phyloP scores from a whole-genome alignment of 352 stramenopile genomes.

The Pythium rhizo-oryzae region DNA sequence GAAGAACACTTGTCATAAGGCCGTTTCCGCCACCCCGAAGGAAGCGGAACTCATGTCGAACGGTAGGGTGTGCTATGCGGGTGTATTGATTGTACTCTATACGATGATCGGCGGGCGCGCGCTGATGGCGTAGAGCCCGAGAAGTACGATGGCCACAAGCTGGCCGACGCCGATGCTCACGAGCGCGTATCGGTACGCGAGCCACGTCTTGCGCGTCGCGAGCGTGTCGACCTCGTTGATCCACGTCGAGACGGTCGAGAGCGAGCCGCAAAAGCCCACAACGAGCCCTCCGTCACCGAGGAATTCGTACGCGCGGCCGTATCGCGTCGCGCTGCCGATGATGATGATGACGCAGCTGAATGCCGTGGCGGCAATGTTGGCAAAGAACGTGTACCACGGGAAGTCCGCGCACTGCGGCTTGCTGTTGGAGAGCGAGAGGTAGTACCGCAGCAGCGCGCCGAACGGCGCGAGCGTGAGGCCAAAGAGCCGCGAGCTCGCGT shows the following conservation, averaged over 20 bases:
- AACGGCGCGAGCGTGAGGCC: slow-evolving; percentile 28
- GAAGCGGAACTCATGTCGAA: too few species aligned
- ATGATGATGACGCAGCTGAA: slow-evolving; percentile 29
- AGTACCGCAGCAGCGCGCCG: slow-evolving; percentile 34
- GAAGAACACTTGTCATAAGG: slow-evolving; percentile 4
- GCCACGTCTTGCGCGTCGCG: neutral
- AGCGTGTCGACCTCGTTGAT: slow-evolving; percentile 37
- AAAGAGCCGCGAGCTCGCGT: slow-evolving; percentile 31
- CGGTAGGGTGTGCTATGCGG: too few species aligned
- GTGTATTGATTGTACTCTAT: slow-evolving; percentile 4
- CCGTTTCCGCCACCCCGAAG: too few species aligned
- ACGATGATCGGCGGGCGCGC: slow-evolving; percentile 9
- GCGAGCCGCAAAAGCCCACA: slow-evolving; percentile 36
- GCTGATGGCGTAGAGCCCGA: slow-evolving; percentile 18
- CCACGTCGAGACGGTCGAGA: slow-evolving; percentile 42
- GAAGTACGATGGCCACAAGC: slow-evolving; percentile 20
- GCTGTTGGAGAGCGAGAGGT: slow-evolving; percentile 33
- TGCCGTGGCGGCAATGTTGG: slow-evolving; percentile 32
- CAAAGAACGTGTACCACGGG: slow-evolving; percentile 33
- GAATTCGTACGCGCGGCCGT: slow-evolving; percentile 17
- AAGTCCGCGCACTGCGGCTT: slow-evolving; percentile 24
- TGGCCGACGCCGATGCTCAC: slow-evolving; percentile 21
- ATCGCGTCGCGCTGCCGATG: slow-evolving; percentile 18
- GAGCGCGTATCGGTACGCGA: slow-evolving; percentile 24
- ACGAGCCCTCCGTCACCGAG: slow-evolving; percentile 25